Conservation (phyloP, 2,329 filamentous ascomycete genomes). For the Cladobotryum protrusum region DNA sequence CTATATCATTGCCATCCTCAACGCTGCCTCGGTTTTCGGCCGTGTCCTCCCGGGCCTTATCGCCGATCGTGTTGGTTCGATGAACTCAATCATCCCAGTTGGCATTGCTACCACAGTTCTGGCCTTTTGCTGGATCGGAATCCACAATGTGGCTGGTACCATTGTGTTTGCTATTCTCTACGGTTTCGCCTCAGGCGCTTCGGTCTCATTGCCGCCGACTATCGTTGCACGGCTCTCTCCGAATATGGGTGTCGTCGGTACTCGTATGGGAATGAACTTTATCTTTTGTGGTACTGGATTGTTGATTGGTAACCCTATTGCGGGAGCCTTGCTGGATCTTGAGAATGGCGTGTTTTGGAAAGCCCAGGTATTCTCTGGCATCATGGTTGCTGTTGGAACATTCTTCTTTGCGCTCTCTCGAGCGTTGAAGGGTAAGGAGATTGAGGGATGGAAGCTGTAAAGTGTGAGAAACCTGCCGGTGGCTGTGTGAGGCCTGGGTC, state of each 20-base stretch:
- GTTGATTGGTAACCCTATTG: constrained; percentile 7
- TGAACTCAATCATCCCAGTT: constrained; percentile 28
- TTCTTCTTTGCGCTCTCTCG: not conserved
- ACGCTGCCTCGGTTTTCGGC: constrained; percentile 40
- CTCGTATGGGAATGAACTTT: constrained; percentile 6
- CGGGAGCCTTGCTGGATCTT: constrained; percentile 1
- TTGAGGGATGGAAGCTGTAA: not conserved
- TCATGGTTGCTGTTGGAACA: not conserved
- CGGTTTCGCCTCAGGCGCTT: constrained; percentile 1
- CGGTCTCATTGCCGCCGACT: not conserved
- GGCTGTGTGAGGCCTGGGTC: too few species aligned
- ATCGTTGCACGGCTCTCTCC: not conserved
- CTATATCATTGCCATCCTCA: constrained; percentile 40
- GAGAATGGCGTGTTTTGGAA: not conserved
- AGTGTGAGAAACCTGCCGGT: too few species aligned
- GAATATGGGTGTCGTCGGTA: not conserved
- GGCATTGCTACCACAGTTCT: not conserved
- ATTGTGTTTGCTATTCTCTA: constrained; percentile 3
- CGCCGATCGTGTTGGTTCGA: constrained; percentile 27
- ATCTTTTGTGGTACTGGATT: not conserved
- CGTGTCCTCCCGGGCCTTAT: constrained; percentile 36
- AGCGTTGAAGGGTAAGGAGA: not conserved
- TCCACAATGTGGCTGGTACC: not conserved
- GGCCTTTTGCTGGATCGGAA: constrained; percentile 5
- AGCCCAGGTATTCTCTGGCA: not conserved